These are phyloP conservation scores for Quercus glauca DNA, from an alignment of 306 rosid species.

Conservation along the genomic window DNA sequence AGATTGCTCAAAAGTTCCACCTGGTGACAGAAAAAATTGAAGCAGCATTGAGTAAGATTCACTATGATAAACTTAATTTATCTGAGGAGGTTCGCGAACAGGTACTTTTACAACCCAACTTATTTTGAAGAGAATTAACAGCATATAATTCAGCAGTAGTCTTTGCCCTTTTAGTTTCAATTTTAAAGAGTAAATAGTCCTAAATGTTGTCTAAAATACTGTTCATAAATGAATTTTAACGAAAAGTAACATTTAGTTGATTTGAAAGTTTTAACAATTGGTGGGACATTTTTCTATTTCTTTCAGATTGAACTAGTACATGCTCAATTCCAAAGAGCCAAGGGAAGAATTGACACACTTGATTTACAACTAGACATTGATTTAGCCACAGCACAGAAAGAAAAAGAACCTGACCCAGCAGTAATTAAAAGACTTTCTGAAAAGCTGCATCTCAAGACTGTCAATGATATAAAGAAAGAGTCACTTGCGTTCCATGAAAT, in stretches of 20 bases:
- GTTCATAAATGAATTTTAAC: background rate
- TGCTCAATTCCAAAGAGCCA: constrained; percentile 90
- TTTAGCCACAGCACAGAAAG: constrained; percentile 51
- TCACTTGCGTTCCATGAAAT: constrained; percentile 74
- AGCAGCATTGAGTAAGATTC: constrained; percentile 61
- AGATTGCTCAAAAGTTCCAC: constrained; percentile 51
- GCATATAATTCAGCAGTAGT: constrained; percentile 9
- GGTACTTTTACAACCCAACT: constrained; percentile 40
- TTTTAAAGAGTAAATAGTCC: background rate
- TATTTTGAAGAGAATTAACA: constrained; percentile 7
- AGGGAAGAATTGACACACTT: constrained; percentile 46
- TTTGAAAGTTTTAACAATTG: constrained; percentile 6
- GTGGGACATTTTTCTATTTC: background rate
- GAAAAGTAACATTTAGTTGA: background rate
- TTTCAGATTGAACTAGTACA: constrained; percentile 91
- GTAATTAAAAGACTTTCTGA: constrained; percentile 76
- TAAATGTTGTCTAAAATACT: background rate
- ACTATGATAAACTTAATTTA: constrained; percentile 55
- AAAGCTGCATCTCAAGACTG: constrained; percentile 65
- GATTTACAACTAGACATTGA: constrained; percentile 73
- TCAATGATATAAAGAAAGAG: constrained; percentile 77
- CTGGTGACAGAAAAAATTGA: constrained; percentile 60
- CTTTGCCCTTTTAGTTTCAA: background rate
- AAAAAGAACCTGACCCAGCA: constrained; percentile 66
- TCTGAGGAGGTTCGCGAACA: constrained; percentile 96